phyloP scores from a whole-genome alignment of 129 eudicot genomes.

The Cynara cardunculus region DNA sequence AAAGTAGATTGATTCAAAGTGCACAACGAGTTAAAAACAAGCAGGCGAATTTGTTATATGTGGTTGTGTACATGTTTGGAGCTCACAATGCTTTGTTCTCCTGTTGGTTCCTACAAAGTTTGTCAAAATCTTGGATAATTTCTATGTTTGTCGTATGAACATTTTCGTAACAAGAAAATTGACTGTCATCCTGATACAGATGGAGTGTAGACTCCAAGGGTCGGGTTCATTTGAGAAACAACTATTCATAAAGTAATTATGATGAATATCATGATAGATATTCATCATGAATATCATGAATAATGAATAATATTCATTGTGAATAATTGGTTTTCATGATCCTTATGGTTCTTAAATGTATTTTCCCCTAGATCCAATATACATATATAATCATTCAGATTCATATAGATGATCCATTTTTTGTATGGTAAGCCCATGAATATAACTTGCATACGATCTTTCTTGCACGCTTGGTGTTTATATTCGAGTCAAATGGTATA shows the following conservation, averaged over 20 bases:
- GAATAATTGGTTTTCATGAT: neutral
- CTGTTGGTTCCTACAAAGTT: neutral
- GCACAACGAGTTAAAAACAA: neutral
- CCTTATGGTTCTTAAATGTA: neutral
- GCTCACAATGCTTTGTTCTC: neutral
- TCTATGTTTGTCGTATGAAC: slow-evolving; percentile 12
- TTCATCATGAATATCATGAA: neutral
- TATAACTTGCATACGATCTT: neutral
- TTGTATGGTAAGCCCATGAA: neutral
- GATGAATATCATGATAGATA: neutral
- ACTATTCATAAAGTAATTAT: neutral
- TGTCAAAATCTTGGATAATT: slow-evolving; percentile 17
- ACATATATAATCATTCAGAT: neutral
- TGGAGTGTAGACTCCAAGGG: neutral
- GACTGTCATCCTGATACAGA: neutral
- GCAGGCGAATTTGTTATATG: neutral
- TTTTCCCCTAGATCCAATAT: neutral
- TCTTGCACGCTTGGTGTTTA: neutral
- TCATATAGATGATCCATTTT: neutral
- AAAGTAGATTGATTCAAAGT: slow-evolving; percentile 1
- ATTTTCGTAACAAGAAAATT: neutral
- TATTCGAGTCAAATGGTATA: neutral
- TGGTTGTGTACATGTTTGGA: neutral
- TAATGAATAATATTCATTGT: neutral
- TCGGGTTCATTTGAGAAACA: neutral